These are phyloP conservation scores for Agaricus subrufescens DNA, from an alignment of 768 basidiomycete species.

Conservation along the genomic window DNA sequence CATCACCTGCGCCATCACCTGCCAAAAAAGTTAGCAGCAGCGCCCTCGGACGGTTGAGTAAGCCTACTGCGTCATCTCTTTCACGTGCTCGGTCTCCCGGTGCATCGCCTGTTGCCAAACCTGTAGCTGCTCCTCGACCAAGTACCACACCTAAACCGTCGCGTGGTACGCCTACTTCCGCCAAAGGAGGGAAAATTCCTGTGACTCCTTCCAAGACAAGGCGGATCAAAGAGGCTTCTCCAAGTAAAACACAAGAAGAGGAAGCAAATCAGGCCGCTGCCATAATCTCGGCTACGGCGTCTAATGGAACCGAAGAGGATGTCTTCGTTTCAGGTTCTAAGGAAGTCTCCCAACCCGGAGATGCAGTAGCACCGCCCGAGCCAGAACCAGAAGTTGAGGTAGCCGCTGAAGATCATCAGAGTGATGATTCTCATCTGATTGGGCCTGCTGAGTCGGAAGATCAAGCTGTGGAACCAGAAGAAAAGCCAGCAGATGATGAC, in stretches of 20 bases:
- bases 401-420: neutral
- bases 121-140: constrained; percentile 20
- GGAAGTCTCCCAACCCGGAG: neutral
- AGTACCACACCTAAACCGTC: constrained; percentile 13
- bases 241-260: neutral
- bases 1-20: constrained; percentile 40
- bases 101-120: constrained; percentile 14
- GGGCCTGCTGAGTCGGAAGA: neutral
- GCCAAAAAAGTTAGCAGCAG: constrained; percentile 51
- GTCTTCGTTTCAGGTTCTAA: constrained; percentile 5
- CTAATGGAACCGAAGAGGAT: constrained; percentile 14
- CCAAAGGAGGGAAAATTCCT: neutral
- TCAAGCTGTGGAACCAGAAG: constrained; percentile 1
- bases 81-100: constrained; percentile 41
- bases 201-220: constrained; percentile 11
- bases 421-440: neutral
- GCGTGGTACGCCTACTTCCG: neutral
- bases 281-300: constrained; percentile 14
- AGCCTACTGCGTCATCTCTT: constrained; percentile 78
- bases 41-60: constrained; percentile 64
- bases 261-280: constrained; percentile 15
- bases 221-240: neutral
- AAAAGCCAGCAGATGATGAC: neutral
- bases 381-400: neutral
- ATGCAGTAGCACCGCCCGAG: neutral